A percentile compares a stretch with the other conserved stretches of the same genome.
Conservation (phyloP, 305 asterid species). For the Fraxinus xanthoxyloides region DNA sequence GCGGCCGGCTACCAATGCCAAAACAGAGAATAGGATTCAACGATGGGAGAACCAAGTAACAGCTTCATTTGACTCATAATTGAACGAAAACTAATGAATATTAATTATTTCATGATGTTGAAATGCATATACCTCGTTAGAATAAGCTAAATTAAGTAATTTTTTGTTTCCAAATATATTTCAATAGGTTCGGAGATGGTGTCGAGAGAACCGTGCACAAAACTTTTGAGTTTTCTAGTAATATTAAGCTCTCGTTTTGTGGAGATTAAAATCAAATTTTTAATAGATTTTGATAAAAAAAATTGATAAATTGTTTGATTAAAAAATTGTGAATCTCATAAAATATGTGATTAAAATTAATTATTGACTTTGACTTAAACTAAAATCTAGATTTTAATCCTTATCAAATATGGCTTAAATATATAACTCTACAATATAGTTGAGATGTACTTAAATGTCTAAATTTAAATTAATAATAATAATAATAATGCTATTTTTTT, state of each 20-base stretch:
- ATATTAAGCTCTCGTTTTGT: background rate
- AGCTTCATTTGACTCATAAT: background rate
- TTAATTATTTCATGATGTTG: background rate
- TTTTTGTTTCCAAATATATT: background rate
- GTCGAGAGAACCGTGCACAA: background rate
- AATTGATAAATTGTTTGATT: background rate
- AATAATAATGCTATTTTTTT: too few relatives aligned
- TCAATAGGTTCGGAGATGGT: background rate
- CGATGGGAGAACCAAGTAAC: background rate
- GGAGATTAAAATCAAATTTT: too few relatives aligned
- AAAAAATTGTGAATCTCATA: too few relatives aligned
- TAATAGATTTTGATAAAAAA: too few relatives aligned
- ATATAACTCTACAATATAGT: too few relatives aligned
- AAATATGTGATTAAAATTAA: too few relatives aligned
- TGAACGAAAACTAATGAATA: background rate
- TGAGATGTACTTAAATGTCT: too few relatives aligned
- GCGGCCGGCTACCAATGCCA: constrained; percentile 32
- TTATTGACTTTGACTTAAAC: too few relatives aligned
- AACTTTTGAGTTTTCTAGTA: too few relatives aligned
- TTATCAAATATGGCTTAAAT: too few relatives aligned
- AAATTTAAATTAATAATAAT: too few relatives aligned
- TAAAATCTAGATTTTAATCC: too few relatives aligned
- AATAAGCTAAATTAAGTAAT: background rate
- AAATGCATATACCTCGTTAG: background rate
- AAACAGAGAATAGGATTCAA: constrained; percentile 4